A percentile compares a stretch with the other conserved stretches of the same genome.
Evolutionary conservation across 257 asterid species (phyloP).

Genomic region (Oldenlandia corymbosa): DNA sequence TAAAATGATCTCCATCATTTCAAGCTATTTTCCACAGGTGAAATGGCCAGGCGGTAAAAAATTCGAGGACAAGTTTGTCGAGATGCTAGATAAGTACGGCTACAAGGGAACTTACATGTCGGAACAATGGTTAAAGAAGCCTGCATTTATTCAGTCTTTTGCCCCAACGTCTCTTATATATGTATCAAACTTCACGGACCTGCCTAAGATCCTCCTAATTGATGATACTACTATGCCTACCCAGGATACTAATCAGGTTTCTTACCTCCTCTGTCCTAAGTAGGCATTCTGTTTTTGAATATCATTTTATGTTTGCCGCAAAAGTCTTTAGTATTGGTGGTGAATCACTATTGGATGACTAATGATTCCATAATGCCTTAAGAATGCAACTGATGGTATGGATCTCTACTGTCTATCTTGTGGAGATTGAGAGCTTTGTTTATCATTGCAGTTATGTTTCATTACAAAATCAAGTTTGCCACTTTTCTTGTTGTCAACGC

Average conservation of each 20-base stretch:
- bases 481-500: background rate
- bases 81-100: slow-evolving; percentile 64
- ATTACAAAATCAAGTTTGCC: background rate
- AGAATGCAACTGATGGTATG: background rate
- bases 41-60: slow-evolving; percentile 82
- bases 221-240: slow-evolving; percentile 52
- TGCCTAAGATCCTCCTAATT: slow-evolving; percentile 76
- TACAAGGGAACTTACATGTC: slow-evolving; percentile 86
- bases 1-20: too few relatives aligned
- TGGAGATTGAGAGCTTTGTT: background rate
- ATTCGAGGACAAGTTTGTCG: slow-evolving; percentile 83
- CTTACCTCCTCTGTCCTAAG: background rate
- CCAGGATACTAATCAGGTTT: slow-evolving; percentile 95
- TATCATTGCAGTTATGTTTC: background rate
- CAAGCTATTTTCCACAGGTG: slow-evolving; percentile 44
- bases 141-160: slow-evolving; percentile 86
- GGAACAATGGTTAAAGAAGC: slow-evolving; percentile 74
- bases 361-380: background rate
- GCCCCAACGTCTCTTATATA: slow-evolving; percentile 83
- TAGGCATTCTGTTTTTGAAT: background rate
- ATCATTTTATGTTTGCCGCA: background rate
- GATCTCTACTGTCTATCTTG: background rate
- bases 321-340: background rate
- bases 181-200: slow-evolving; percentile 63
- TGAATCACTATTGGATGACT: background rate